phyloP scores from a whole-genome alignment of 345 rosid species.

The Pistacia vera region DNA sequence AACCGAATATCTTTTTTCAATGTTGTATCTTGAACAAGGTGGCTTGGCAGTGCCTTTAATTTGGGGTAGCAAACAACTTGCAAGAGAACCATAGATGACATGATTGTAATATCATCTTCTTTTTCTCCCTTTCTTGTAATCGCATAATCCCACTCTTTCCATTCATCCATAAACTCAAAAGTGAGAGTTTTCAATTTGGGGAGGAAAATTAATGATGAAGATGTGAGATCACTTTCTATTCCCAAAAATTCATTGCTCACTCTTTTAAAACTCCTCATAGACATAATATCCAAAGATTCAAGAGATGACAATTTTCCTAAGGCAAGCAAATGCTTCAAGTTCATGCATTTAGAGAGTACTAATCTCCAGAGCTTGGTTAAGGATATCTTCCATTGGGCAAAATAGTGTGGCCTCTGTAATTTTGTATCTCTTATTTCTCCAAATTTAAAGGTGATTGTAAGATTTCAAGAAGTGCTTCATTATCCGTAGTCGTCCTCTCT shows the following conservation, averaged over 20 bases:
- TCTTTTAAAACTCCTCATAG: neutral
- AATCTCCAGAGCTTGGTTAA: neutral
- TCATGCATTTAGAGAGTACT: neutral
- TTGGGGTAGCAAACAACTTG: no score
- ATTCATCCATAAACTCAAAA: no score
- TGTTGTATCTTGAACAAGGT: no score
- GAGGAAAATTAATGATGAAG: neutral
- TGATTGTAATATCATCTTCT: no score
- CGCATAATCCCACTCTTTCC: no score
- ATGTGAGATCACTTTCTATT: no score
- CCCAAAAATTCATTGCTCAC: neutral
- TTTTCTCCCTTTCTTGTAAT: no score
- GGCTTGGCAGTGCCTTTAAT: no score
- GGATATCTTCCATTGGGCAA: neutral
- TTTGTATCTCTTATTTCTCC: no score
- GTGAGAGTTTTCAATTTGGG: neutral
- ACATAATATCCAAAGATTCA: neutral
- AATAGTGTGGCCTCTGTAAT: neutral
- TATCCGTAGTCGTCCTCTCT: no score
- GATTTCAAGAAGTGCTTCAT: neutral
- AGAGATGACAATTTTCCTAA: neutral
- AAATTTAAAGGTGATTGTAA: neutral
- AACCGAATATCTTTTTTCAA: no score
- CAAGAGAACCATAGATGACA: no score
- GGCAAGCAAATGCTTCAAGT: neutral